phyloP scores from a whole-genome alignment of 306 rosid genomes.

The Myrica gale region DNA sequence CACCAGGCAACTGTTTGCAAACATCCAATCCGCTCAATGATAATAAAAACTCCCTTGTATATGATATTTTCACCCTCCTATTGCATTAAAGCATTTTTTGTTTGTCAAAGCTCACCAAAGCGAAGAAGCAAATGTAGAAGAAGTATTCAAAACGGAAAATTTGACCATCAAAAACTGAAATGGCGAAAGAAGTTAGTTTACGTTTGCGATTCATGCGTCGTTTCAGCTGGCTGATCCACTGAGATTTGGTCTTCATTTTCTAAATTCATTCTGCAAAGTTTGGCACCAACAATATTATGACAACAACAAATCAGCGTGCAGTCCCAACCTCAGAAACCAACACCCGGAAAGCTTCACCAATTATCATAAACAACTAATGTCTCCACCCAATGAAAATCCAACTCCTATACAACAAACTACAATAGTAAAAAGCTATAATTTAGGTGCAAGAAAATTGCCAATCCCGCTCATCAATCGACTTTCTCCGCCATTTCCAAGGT shows the following conservation, averaged over 20 bases:
- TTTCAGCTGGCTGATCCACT: slow-evolving; percentile 38
- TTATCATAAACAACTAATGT: background rate
- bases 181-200: slow-evolving; percentile 34
- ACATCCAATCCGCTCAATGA: slow-evolving; percentile 72
- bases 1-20: slow-evolving; percentile 76
- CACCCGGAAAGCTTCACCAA: slow-evolving; percentile 11
- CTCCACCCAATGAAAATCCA: slow-evolving; percentile 26
- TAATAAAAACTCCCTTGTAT: slow-evolving; percentile 72
- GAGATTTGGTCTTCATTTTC: slow-evolving; percentile 48
- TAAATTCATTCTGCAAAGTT: slow-evolving; percentile 63
- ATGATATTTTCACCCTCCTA: slow-evolving; percentile 63
- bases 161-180: background rate
- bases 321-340: slow-evolving; percentile 30
- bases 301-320: slow-evolving; percentile 27
- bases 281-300: slow-evolving; percentile 25
- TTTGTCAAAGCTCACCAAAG: slow-evolving; percentile 24
- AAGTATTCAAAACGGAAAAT: background rate
- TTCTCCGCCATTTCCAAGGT: slow-evolving; percentile 21
- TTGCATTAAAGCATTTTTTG: slow-evolving; percentile 19
- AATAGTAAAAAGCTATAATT: slow-evolving; percentile 11
- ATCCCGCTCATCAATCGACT: slow-evolving; percentile 25
- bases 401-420: slow-evolving; percentile 26
- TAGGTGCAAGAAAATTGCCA: slow-evolving; percentile 23
- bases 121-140: slow-evolving; percentile 5
- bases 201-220: slow-evolving; percentile 52